Base-by-base conservation (phyloP, 116 monocot species). In the Dioscorea cayenensis region DNA sequence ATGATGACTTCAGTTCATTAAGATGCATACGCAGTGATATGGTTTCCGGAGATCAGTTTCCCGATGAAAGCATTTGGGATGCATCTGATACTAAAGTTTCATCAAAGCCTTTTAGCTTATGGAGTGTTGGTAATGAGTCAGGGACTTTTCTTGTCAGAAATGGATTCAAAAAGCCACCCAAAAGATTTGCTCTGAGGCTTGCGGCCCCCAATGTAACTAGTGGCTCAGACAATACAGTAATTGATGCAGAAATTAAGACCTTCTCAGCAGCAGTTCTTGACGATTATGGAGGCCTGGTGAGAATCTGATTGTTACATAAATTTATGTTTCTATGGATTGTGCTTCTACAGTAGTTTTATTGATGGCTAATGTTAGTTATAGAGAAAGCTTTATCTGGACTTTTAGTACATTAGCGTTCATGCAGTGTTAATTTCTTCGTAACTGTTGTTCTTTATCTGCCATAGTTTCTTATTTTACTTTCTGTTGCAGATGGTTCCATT, bases 271-370 rank as follows among this genome's bases (percentile, higher is more conserved):
- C 88, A 68, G 69, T 94, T 65, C 91, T 91, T 84, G 99, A 99
- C 85, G 99, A 99, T 79, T 91, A 91, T 84, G 94, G 89, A 73
- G 94, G 91, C 58, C 48, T 99, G 86, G 99, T 99, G 66, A 85
- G 94, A 21, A 29, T 61, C 72, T 25, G 32, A 64, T 3, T 10
- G 43, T 43, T 43, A 43, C 0, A 55, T 55, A 12, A 5, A 55
- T 55, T 55, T n/a, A 55, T 49, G 59, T 60, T 17, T 36, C 21
- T 61, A 36, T 36, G 35, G 4, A 23, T 20, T 63, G 23, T 22
- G 5, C 55, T 55, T 5, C 2, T 55, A n/a, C 2, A n/a, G 17
- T 16, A 55, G 43, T 43, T 7, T 43, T 43, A 32, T 43, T 43
- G 43, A 43, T 9, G 43, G 43, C 8, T 12, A 12, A 10, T 43